These are phyloP conservation scores for Ganoderma leucocontextum DNA, from an alignment of 1,284 basidiomycete species.

Conservation along the genomic window DNA sequence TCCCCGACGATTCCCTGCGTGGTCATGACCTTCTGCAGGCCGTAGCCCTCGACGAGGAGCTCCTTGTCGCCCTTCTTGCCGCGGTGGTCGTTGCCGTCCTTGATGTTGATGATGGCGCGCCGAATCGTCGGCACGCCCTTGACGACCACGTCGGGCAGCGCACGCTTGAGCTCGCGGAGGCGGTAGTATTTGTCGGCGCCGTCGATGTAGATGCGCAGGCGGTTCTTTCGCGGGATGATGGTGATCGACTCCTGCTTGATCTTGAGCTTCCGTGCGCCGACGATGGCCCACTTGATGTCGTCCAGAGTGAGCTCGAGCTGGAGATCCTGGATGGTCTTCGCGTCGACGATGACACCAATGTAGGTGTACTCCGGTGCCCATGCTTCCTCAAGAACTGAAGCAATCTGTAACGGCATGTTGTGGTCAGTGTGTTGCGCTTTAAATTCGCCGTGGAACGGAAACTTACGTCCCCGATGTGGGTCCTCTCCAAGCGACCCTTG, in stretches of 20 bases:
- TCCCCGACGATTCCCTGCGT: conserved; percentile 96
- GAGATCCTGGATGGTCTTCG: conserved; percentile 88
- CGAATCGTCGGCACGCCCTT: conserved; percentile 91
- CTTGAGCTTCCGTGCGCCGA: conserved; percentile 90
- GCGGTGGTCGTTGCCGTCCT: conserved; percentile 79
- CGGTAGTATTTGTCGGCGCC: conserved; percentile 90
- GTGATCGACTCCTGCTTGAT: conserved; percentile 89
- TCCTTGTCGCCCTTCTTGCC: conserved; percentile 88
- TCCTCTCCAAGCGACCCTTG: conserved; percentile 97
- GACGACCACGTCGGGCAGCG: conserved; percentile 85
- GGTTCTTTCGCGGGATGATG: conserved; percentile 77
- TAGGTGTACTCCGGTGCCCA: conserved; percentile 95
- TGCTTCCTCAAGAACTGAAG: conserved; percentile 93
- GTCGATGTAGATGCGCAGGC: conserved; percentile 89
- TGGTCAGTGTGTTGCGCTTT: background rate
- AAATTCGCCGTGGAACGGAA: background rate
- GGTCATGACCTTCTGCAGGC: conserved; percentile 97
- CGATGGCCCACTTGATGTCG: conserved; percentile 93
- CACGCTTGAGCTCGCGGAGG: conserved; percentile 85
- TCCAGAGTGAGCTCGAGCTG: conserved; percentile 96
- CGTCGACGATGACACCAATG: conserved; percentile 93
- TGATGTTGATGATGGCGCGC: conserved; percentile 93
- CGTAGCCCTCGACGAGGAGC: conserved; percentile 95
- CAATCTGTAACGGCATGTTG: conserved; percentile 64
- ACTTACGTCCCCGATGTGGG: conserved; percentile 90